Conservation (phyloP, 2,329 filamentous ascomycete species). For the Epichloe gansuensis region DNA sequence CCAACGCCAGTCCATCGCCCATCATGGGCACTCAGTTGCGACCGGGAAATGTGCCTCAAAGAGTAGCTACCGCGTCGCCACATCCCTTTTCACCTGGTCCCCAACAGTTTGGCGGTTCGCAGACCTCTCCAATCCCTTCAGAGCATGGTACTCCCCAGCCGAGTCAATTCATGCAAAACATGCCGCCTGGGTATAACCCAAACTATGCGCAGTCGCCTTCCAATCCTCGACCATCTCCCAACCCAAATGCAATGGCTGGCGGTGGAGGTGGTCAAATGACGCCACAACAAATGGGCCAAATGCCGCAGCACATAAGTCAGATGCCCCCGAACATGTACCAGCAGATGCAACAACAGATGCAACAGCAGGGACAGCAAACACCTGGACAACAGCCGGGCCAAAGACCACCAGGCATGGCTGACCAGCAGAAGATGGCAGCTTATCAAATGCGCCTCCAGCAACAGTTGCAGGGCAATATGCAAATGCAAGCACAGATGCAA, state of each 20-base stretch:
- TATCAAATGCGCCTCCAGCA: conserved; percentile 79
- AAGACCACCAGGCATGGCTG: conserved; percentile 28
- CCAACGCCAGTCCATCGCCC: conserved; percentile 81
- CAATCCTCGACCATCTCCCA: conserved; percentile 41
- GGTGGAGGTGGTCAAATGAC: conserved; percentile 34
- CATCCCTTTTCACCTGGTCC: conserved; percentile 74
- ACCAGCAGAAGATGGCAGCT: conserved; percentile 60
- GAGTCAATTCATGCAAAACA: conserved; percentile 52
- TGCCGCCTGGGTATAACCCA: conserved; percentile 44
- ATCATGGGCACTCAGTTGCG: conserved; percentile 75
- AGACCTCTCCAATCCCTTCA: conserved; percentile 64
- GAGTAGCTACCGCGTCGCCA: conserved; percentile 84
- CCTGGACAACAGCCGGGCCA: conserved; percentile 50
- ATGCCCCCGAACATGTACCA: conserved; percentile 30
- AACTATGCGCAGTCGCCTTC: conserved; percentile 45
- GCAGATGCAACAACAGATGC: conserved; percentile 30
- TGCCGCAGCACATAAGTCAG: conserved; percentile 34
- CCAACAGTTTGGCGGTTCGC: conserved; percentile 52
- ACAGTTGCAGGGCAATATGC: conserved; percentile 49
- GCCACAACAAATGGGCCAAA: conserved; percentile 36
- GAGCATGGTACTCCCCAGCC: conserved; percentile 69
- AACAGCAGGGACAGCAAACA: conserved; percentile 35
- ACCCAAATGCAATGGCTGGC: conserved; percentile 36
- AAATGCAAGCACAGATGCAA: conserved; percentile 41
- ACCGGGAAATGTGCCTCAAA: conserved; percentile 57